These are phyloP conservation scores for Wickerhamomyces tratensis DNA, from an alignment of 805 yeast species.

Conservation along the genomic window DNA sequence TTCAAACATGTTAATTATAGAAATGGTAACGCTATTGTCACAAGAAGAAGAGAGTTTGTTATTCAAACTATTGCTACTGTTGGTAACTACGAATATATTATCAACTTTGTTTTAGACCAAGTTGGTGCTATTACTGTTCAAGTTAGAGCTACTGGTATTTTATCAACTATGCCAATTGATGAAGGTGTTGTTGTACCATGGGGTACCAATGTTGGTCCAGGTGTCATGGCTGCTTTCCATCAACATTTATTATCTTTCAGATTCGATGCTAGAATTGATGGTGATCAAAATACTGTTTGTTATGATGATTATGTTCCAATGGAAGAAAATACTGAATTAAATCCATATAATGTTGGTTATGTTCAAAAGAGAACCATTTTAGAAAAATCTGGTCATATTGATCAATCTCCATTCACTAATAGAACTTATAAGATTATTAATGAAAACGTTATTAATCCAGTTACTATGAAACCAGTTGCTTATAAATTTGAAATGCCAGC, in stretches of 20 bases:
- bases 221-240: conserved; percentile 77
- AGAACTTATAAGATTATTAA: conserved; percentile 70
- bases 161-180: conserved; percentile 78
- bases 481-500: conserved; percentile 71
- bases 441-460: conserved; percentile 60
- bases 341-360: conserved; percentile 67
- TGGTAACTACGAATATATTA: conserved; percentile 73
- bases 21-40: conserved; percentile 55
- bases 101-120: conserved; percentile 64
- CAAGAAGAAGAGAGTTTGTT: conserved; percentile 68
- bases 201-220: conserved; percentile 72
- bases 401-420: conserved; percentile 67
- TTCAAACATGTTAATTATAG: conserved; percentile 78
- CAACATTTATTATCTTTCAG: conserved; percentile 75
- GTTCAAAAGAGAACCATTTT: conserved; percentile 50
- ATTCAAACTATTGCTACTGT: conserved; percentile 78
- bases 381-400: conserved; percentile 63
- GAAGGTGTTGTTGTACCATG: conserved; percentile 52
- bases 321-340: conserved; percentile 40
- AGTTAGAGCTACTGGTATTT: conserved; percentile 79
- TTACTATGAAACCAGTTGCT: conserved; percentile 64
- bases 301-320: conserved; percentile 61
- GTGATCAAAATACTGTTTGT: conserved; percentile 65
- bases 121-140: conserved; percentile 74
- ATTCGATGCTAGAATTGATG: conserved; percentile 77